phyloP scores from a whole-genome alignment of 192 early-diverging fungal genomes.

The Coemansia javaensis region DNA sequence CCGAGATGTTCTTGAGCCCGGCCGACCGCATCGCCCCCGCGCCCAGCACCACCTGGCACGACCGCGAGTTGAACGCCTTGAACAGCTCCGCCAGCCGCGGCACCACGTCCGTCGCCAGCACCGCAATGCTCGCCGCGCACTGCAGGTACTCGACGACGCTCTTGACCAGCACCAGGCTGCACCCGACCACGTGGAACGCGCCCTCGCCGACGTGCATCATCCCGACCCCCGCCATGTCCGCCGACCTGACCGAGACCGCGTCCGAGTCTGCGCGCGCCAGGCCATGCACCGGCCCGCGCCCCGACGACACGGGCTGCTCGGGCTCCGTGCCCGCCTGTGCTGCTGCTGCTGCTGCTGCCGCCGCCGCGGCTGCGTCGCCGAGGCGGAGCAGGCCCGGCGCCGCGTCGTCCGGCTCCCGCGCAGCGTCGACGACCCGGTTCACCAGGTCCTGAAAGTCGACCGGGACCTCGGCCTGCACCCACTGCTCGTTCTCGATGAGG shows the following conservation, averaged over 20 bases:
- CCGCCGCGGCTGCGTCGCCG: too few species aligned
- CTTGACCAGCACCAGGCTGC: constrained; percentile 83
- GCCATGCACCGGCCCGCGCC: background rate
- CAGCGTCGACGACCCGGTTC: constrained; percentile 61
- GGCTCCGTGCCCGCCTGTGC: too few species aligned
- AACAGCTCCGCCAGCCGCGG: constrained; percentile 79
- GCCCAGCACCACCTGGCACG: constrained; percentile 95
- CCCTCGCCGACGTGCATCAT: constrained; percentile 70
- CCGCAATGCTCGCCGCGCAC: constrained; percentile 73
- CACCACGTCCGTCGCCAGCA: constrained; percentile 77
- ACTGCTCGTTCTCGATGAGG: constrained; percentile 95
- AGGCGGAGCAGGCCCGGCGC: constrained; percentile 3
- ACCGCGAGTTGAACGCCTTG: constrained; percentile 89
- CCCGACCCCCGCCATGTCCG: constrained; percentile 50
- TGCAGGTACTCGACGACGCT: constrained; percentile 89
- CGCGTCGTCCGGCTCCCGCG: constrained; percentile 2
- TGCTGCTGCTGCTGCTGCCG: too few species aligned
- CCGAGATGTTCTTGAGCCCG: constrained; percentile 94
- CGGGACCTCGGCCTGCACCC: constrained; percentile 90
- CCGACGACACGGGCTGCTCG: background rate
- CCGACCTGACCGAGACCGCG: constrained; percentile 31
- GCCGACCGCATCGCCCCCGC: constrained; percentile 97
- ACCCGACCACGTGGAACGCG: constrained; percentile 83
- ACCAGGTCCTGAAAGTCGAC: constrained; percentile 87
- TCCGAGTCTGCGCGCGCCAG: constrained; percentile 30